These are phyloP conservation scores for Graphilbum fragrans DNA, from an alignment of 2,329 filamentous ascomycete genomes.

Conservation along the genomic window DNA sequence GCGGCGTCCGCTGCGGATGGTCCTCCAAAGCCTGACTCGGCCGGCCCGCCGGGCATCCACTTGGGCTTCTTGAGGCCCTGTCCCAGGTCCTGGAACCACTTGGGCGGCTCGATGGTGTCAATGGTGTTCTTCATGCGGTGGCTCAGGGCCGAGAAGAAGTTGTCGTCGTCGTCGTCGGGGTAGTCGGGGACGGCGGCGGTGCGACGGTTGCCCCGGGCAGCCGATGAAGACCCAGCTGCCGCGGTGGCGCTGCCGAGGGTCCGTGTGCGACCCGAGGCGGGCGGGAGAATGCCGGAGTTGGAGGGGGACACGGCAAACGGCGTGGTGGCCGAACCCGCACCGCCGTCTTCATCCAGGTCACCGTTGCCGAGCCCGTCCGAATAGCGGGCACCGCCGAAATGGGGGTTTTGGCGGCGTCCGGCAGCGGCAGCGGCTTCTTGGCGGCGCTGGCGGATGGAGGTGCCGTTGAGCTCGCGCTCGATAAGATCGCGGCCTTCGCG, in stretches of 20 bases:
- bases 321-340: constrained; percentile 23
- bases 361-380: constrained; percentile 12
- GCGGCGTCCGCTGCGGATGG: constrained; percentile 52
- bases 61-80: constrained; percentile 62
- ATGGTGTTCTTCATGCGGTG: constrained; percentile 87
- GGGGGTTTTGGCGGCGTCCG: background rate
- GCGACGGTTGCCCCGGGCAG: background rate
- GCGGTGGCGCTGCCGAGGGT: constrained; percentile 15
- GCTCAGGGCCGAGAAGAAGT: constrained; percentile 72
- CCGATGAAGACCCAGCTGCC: too few species aligned
- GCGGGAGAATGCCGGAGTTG: constrained; percentile 9
- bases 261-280: constrained; percentile 10
- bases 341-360: constrained; percentile 4
- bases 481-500: constrained; percentile 85
- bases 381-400: background rate
- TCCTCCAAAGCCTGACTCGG: constrained; percentile 29
- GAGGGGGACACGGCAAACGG: constrained; percentile 30
- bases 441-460: constrained; percentile 38
- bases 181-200: constrained; percentile 11
- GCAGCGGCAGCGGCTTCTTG: constrained; percentile 22
- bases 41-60: constrained; percentile 57
- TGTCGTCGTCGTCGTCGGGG: constrained; percentile 59
- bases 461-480: constrained; percentile 67
- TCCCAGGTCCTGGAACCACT: constrained; percentile 66
- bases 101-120: constrained; percentile 68